Base-by-base conservation (phyloP, 768 basidiomycete genomes). In the Holtermanniella nyarrowii region DNA sequence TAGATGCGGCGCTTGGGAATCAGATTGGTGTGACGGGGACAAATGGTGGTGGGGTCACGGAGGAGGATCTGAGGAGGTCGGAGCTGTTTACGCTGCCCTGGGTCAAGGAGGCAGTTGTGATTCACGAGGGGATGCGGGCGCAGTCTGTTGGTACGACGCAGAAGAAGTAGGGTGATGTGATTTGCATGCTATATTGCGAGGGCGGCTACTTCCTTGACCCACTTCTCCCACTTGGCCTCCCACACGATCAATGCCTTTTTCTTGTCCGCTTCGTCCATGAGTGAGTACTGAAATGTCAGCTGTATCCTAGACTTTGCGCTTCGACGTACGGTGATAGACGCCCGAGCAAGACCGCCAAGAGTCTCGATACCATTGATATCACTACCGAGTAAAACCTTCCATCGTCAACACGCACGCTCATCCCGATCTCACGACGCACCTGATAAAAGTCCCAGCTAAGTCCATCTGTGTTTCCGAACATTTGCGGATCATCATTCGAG, bases 71-170 rank as follows among this genome's bases (percentile, higher is more conserved):
- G 49, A 79, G 83, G 55, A 74, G 88, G 47, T 89, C 86, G 63
- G 89, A 95, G 68, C 85, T 89, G 73, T 96, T 95, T 78, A 77
- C 78, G 55, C 71, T 93, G 65, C 86, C 88, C 3, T 96, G 90
- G 90, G 88, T 95, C 7, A 69, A 73, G 55, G 76, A 86, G 75
- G 88, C 88, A 4, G 82, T 89, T 47, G 82, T 84, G 5, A 79
- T 91, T 20, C 84, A 88, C 60, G 88, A 91, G 60, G 86, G 87
- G 0, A 74, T 82, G 66, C 78, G 85, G 27, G 69, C 86, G 48
- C 83, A 67, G 44, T 24, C 44, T 10, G 10, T 37, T 37, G 83
- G 12, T 71, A 60, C 23, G 51, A 59, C 16, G 48, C 63, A 26
- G 27, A 53, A 18, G 40, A 49, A 40, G 41, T 49, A 40, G 41